Evolutionary conservation across 495 filamentous ascomycete species (phyloP).

Genomic region (Trichodelitschia bisporula): DNA sequence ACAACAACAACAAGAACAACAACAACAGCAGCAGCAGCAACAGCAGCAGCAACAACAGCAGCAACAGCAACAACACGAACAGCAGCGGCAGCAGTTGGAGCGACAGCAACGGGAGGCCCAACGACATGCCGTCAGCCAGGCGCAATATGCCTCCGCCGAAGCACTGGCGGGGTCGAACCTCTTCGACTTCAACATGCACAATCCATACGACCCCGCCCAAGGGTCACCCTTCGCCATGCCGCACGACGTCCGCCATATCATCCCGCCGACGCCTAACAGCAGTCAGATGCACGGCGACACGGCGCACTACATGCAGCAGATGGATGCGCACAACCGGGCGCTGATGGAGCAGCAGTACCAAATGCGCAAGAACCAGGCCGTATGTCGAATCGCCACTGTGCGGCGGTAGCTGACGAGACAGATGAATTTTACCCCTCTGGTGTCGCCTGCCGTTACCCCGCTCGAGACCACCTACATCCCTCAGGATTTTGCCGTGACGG

Average conservation of each 20-base stretch:
- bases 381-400: slow-evolving; percentile 11
- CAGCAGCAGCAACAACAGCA: slow-evolving; percentile 20
- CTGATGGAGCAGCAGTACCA: slow-evolving; percentile 46
- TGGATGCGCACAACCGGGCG: slow-evolving; percentile 34
- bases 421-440: slow-evolving; percentile 83
- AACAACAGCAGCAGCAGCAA: slow-evolving; percentile 15
- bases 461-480: slow-evolving; percentile 62
- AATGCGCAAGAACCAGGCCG: slow-evolving; percentile 58
- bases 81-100: slow-evolving; percentile 24
- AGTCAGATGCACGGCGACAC: slow-evolving; percentile 54
- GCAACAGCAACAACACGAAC: slow-evolving; percentile 19
- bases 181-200: not conserved
- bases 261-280: slow-evolving; percentile 86
- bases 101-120: not conserved
- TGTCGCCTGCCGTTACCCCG: slow-evolving; percentile 85
- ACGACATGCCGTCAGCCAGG: not conserved
- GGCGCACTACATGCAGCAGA: slow-evolving; percentile 28
- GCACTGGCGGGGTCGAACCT: too few species aligned
- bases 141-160: too few species aligned
- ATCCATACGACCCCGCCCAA: slow-evolving; percentile 2
- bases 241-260: slow-evolving; percentile 22
- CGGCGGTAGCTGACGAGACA: slow-evolving; percentile 9
- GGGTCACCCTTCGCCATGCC: slow-evolving; percentile 6
- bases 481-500: slow-evolving; percentile 54
- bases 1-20: slow-evolving; percentile 28